phyloP scores from a whole-genome alignment of 148 eudicot genomes.

The Vaccinium vitisidaea region DNA sequence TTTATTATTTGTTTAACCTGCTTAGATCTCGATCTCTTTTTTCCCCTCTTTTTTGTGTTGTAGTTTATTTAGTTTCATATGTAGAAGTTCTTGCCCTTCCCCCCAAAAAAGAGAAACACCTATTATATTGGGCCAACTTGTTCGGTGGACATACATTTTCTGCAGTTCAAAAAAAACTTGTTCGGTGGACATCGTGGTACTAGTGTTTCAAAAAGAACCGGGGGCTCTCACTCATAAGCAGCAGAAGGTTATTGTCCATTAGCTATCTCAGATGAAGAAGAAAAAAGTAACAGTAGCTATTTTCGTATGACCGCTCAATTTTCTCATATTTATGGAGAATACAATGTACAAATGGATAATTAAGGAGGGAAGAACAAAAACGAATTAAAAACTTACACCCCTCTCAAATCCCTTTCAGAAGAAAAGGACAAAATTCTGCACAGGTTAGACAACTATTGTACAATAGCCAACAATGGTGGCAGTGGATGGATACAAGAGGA shows the following conservation, averaged over 20 bases:
- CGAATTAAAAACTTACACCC: neutral
- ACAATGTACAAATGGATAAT: neutral
- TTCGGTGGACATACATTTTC: too few species aligned
- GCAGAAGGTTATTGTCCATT: neutral
- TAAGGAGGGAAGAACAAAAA: neutral
- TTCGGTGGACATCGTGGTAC: neutral
- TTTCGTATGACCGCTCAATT: neutral
- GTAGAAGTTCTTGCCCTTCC: too few species aligned
- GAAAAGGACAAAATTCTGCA: neutral
- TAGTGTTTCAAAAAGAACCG: neutral
- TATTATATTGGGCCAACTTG: too few species aligned
- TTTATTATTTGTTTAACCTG: too few species aligned
- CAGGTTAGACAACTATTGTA: neutral
- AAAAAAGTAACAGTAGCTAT: neutral
- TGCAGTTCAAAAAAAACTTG: too few species aligned
- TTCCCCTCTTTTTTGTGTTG: too few species aligned
- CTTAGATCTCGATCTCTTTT: too few species aligned
- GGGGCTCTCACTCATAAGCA: neutral
- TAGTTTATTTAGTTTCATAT: too few species aligned
- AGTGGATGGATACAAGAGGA: constrained; percentile 8
- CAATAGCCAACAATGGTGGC: constrained; percentile 14
- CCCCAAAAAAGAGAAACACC: too few species aligned
- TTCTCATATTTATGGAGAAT: neutral
- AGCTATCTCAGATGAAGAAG: neutral
- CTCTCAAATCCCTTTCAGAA: constrained; percentile 2